Percentiles rank a stretch among this genome's conserved stretches.
These are phyloP conservation scores for Prosopis cineraria DNA, from an alignment of 306 rosid genomes.

Conservation along the genomic window DNA sequence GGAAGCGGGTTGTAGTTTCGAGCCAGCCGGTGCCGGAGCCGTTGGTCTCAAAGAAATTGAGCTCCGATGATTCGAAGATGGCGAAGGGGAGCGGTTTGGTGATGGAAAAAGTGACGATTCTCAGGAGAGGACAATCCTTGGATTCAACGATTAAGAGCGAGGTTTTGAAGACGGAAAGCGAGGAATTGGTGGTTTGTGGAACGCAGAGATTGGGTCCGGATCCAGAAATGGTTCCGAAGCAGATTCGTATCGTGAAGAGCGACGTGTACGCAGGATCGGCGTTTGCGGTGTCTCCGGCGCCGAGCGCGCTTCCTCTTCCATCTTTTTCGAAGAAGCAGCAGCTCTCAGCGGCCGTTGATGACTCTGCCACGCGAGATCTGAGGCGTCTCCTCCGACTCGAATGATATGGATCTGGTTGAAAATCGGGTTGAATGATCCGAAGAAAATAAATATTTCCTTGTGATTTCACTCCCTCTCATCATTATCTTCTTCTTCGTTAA, in stretches of 20 bases:
- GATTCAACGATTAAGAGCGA: conserved; percentile 58
- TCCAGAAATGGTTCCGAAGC: conserved; percentile 51
- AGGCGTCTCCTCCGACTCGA: conserved; percentile 86
- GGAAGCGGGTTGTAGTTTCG: conserved; percentile 34
- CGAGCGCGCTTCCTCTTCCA: conserved; percentile 84
- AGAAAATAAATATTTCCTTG: neutral
- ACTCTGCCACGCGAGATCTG: conserved; percentile 83
- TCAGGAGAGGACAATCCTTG: conserved; percentile 77
- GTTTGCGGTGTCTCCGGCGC: conserved; percentile 75
- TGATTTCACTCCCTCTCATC: neutral
- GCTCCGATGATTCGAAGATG: conserved; percentile 57
- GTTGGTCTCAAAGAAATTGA: conserved; percentile 39
- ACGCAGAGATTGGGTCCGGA: conserved; percentile 67
- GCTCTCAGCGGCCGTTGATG: conserved; percentile 42
- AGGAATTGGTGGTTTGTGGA: conserved; percentile 45
- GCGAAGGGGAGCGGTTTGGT: conserved; percentile 34
- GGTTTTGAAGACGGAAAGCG: conserved; percentile 48
- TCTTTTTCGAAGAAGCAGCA: conserved; percentile 70
- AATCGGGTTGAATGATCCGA: conserved; percentile 15
- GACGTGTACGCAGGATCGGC: conserved; percentile 91
- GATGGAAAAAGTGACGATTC: conserved; percentile 70
- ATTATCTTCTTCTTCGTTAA: neutral
- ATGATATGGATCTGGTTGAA: conserved; percentile 24
- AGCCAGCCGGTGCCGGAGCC: conserved; percentile 30
- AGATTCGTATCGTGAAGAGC: conserved; percentile 40